Base-by-base conservation (phyloP, 768 basidiomycete genomes). In the Agrocybe pediades region DNA sequence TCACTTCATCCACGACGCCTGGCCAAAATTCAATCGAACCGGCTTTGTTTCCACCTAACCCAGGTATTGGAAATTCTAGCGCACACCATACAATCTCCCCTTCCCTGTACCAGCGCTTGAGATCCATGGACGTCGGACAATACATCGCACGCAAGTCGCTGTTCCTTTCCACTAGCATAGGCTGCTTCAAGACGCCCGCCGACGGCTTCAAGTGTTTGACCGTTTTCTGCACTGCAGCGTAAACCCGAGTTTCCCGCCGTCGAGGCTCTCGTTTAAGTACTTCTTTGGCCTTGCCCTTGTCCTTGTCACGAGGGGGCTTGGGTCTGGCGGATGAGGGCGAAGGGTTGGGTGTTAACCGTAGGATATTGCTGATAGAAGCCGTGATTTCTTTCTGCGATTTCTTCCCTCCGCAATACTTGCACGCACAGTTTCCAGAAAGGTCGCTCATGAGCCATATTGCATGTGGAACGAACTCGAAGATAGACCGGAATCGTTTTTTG, bases 391-490 rank as follows among this genome's bases (percentile, higher is more conserved):
- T 80, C 66, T 92, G 90, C 0, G 85, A 72, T 56, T 82, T 77
- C 59, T 85, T 76, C 61, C 85, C 86, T 39, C 80, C 71, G 64
- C 90, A 92, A 60, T 92, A 92, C 65, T 90, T 91, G 73, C 90
- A 93, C 26, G 70, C 70, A 62, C 90, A 93, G 40, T 78, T 78
- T 54, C 78, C 63, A 2, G 72, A 73, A 0, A 72, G 62, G 54
- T 89, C 85, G 6, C 74, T 73, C 66, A 86, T 74, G 9, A 94
- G 79, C 91, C 91, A 94, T 53, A 85, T 74, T 2, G 88, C 88
- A 61, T 95, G 92, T 3, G 91, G 90, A 43, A 88, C 80, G 65
- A 94, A 92, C 65, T 95, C 92, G 44, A 87, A 87, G n/a, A 85
- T 74, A 11, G 91, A 92, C 40, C 92, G 87, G 68, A 92, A 94